A percentile compares a stretch with the other conserved stretches of the same genome.
Evolutionary conservation across 352 stramenopile genomes (phyloP).

Genomic region (Thalassiosira exigua): DNA sequence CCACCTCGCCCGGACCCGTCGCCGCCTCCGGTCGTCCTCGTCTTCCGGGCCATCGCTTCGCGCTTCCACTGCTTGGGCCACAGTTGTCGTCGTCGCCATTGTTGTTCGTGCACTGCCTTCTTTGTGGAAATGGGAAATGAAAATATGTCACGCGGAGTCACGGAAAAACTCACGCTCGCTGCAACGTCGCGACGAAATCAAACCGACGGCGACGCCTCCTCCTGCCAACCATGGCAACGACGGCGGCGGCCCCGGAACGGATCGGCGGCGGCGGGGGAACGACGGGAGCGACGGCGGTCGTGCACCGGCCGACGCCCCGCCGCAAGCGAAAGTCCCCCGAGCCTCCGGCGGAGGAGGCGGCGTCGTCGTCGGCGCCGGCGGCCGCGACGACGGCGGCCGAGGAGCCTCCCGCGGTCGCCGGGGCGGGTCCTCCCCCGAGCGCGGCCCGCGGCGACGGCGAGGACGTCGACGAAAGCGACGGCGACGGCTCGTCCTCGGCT

Average conservation of each 20-base stretch:
- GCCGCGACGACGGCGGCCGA: no score
- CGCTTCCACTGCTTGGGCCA: background rate
- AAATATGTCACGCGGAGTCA: background rate
- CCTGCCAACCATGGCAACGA: background rate
- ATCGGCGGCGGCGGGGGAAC: conserved; percentile 1
- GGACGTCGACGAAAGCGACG: conserved; percentile 1
- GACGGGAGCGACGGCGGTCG: background rate
- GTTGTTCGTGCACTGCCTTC: background rate
- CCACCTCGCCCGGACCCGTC: conserved; percentile 67
- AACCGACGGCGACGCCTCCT: no score
- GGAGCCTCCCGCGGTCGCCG: background rate
- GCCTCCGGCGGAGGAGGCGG: background rate
- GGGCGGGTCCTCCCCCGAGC: no score
- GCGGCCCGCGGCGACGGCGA: background rate
- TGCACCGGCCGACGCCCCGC: background rate
- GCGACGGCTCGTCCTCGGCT: no score
- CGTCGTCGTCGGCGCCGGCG: no score
- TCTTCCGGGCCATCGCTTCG: background rate
- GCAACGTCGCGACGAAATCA: background rate
- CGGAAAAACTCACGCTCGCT: background rate
- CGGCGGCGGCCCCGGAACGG: background rate
- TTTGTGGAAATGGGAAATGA: background rate
- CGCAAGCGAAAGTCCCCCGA: background rate
- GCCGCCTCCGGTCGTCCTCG: conserved; percentile 1
- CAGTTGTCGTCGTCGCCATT: background rate